Conservation (phyloP, 2,329 filamentous ascomycete species). For the Macroventuria anomochaeta region DNA sequence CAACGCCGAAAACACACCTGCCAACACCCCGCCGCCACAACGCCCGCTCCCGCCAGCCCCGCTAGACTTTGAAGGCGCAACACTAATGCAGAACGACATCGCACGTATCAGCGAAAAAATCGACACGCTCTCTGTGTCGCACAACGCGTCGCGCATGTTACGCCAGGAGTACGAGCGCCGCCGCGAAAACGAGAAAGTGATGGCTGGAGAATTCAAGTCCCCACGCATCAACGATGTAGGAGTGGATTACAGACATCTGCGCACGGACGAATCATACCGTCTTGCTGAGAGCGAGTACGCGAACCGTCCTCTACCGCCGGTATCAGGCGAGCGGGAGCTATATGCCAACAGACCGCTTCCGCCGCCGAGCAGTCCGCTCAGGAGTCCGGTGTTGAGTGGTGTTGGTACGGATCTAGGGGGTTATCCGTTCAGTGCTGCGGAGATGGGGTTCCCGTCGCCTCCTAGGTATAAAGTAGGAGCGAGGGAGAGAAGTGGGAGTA, state of each 20-base stretch:
- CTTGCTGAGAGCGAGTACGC: neutral
- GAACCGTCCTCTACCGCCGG: neutral
- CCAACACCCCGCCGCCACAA: conserved; percentile 8
- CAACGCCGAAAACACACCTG: neutral
- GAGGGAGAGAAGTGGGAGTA: neutral
- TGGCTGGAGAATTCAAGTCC: conserved; percentile 37
- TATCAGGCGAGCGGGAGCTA: neutral
- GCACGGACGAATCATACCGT: neutral
- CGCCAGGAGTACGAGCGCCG: conserved; percentile 29
- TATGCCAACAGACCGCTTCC: conserved; percentile 3
- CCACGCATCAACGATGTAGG: conserved; percentile 3
- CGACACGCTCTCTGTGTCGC: conserved; percentile 31
- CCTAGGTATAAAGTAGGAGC: conserved; percentile 17
- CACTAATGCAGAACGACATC: conserved; percentile 37
- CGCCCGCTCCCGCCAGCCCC: conserved; percentile 18
- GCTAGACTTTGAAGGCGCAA: conserved; percentile 29
- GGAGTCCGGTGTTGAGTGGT: conserved; percentile 17
- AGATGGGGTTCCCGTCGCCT: conserved; percentile 29
- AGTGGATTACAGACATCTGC: conserved; percentile 1
- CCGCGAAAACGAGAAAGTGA: conserved; percentile 39
- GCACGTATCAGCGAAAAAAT: conserved; percentile 44
- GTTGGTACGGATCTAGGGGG: conserved; percentile 9
- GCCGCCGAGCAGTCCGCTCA: conserved; percentile 8
- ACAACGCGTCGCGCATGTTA: conserved; percentile 13
- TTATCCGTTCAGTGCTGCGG: conserved; percentile 26